Base-by-base conservation (phyloP, 2,329 filamentous ascomycete genomes). In the Alternaria solani region DNA sequence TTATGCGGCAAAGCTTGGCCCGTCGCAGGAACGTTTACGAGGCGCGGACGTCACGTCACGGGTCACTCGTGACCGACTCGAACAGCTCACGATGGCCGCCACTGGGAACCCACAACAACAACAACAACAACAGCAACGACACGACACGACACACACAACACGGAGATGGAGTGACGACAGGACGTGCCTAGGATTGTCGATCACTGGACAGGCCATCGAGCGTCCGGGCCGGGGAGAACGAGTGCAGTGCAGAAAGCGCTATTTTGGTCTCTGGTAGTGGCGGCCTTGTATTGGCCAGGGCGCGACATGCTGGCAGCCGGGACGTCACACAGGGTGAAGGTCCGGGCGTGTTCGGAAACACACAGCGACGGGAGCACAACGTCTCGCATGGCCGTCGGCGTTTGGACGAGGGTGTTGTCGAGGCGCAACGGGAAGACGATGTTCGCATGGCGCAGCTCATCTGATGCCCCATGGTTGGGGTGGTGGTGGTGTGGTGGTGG, bases 1-100 rank as follows among this genome's bases (percentile, higher is more conserved):
- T 68, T 57, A 77, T 76, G 73, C 72, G 53, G 47, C 38, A 11
- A 57, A 49, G 56, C 65, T 68, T 72, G 64, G 69, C 65, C 49
- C 59, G 68, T 69, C 61, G 55, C 66, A 70, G 62, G 48, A 49
- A 60, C 64, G 67, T 73, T 73, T 74, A 59, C 64, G 52, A 54
- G 55, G 30, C 30, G 25, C n/a, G 42, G 51, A 53, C 42, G 47
- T 28, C 46, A 32, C 44, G 36, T 28, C 42, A 56, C 42, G 23
- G 25, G 43, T 38, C 28, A 49, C 11, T 34, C 36, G 39, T 28
- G 25, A 46, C 36, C 36, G 12, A 47, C 9, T 26, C 16, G 16
- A 23, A 14, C n/a, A 8, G 39, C 36, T 43, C 36, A 30, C 51
- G 44, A 49, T 47, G 23, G 6, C 32, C 18, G 25, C 20, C 14